Evolutionary conservation across 495 filamentous ascomycete species (phyloP), one percentile per base, ranked within the genome.

Genomic region (Xylaria scruposa): DNA sequence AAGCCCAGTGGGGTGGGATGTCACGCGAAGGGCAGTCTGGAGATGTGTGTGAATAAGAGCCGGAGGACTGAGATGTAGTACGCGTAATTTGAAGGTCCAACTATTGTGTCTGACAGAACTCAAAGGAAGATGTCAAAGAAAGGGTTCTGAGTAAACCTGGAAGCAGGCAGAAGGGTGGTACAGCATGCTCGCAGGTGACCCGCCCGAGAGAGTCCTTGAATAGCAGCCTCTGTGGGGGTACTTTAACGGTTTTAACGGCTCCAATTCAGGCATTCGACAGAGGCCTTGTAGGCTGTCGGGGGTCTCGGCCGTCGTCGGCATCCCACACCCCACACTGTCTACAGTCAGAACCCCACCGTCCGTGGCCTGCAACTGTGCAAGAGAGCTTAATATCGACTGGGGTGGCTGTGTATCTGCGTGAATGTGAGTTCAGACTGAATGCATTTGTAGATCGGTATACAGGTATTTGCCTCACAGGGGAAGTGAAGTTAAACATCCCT

Each of bases 271-370:
- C 10, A 53, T 53, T 26, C 49, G 8, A 53, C 21, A 13, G 49
- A 21, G 49, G 24, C 4, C n/a, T 9, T 12, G 24, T 15, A 54
- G 13, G 40, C 42, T 47, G 38, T 40, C 61, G 26, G 61, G 42
- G 21, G 42, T 46, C 61, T 64, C 61, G 61, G 61, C 61, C 61
- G 42, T 64, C 42, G 61, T 64, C 61, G 61, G 61, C 61, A 44
- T 64, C 42, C 61, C 61, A 64, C 40, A 63, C 60, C 42, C 21
- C 53, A 56, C 53, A 56, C 53, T 56, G 26, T 56, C 26, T 56
- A 60, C 33, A 17, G 15, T 13, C 2, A n/a, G 17, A 49, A 49
- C 46, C 46, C 46, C 46, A 49, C 46, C 6, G 6, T 49, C 17
- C 17, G 19, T 49, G n/a, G 38, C 10, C 38, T 42, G 38, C 38